Conservation (phyloP, 2,329 filamentous ascomycete species). For the Venturia oleaginea region DNA sequence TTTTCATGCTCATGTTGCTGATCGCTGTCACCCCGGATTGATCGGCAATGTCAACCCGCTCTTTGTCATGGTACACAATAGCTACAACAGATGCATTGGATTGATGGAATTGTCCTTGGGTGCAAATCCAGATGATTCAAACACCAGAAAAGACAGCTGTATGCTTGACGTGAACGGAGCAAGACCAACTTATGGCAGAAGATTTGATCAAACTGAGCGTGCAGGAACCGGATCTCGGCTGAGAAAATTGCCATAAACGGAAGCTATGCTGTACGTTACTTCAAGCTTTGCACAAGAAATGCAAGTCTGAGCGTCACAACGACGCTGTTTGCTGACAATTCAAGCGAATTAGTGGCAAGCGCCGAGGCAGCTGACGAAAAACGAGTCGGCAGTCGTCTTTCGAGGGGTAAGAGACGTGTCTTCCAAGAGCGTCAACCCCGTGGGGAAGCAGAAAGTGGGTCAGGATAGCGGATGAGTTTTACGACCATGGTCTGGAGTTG, state of each 20-base stretch:
- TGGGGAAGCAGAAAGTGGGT: neutral
- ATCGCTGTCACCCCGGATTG: neutral
- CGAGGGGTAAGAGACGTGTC: neutral
- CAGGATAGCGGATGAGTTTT: neutral
- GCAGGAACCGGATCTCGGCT: neutral
- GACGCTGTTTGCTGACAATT: neutral
- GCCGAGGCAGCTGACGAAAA: neutral
- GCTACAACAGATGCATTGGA: neutral
- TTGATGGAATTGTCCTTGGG: neutral
- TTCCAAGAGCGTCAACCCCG: neutral
- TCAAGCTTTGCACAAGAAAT: constrained; percentile 3
- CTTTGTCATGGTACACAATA: too few species aligned
- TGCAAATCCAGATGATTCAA: neutral
- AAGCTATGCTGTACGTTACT: neutral
- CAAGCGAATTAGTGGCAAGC: neutral
- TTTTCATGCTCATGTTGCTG: neutral
- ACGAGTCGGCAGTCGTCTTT: neutral
- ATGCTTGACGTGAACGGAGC: neutral
- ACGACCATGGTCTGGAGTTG: neutral
- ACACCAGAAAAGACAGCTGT: neutral
- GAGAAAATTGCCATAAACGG: neutral
- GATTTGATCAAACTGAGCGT: neutral
- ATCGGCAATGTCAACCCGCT: neutral
- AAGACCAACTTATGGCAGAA: neutral
- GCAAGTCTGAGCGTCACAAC: neutral